Evolutionary conservation across 345 rosid species (phyloP).

Genomic region (Pseudoturritis turrita): DNA sequence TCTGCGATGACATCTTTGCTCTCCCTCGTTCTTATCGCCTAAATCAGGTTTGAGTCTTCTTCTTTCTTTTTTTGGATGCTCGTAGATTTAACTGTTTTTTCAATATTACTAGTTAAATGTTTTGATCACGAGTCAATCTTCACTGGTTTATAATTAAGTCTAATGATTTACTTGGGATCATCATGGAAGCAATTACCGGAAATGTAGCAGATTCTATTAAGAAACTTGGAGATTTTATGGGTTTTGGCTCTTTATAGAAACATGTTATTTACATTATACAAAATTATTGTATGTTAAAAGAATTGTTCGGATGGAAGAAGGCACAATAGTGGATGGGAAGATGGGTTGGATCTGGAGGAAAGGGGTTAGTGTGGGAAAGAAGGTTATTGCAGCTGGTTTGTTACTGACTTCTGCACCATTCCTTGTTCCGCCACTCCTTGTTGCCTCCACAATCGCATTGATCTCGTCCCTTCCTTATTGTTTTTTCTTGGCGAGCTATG

Average conservation of each 20-base stretch:
- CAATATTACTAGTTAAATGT: neutral
- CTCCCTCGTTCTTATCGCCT: neutral
- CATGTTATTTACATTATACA: neutral
- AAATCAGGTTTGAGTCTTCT: constrained; percentile 8
- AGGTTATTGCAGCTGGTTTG: constrained; percentile 47
- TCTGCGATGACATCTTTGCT: neutral
- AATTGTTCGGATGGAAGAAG: neutral
- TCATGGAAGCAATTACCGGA: neutral
- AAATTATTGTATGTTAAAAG: too few relatives aligned
- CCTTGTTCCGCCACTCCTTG: constrained; percentile 62
- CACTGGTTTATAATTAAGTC: neutral
- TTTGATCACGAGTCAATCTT: neutral
- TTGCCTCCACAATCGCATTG: constrained; percentile 50
- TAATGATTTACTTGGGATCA: neutral
- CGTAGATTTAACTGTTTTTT: neutral
- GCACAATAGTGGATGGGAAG: constrained; percentile 11
- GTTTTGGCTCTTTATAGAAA: neutral
- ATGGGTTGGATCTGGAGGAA: constrained; percentile 48
- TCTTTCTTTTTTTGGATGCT: neutral
- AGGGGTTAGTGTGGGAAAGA: constrained; percentile 52
- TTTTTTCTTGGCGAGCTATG: constrained; percentile 56
- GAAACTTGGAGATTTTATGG: neutral
- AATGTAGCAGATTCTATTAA: constrained; percentile 4
- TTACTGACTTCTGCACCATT: constrained; percentile 54
- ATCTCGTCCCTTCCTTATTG: constrained; percentile 61